Evolutionary conservation across 306 rosid genomes (phyloP), one percentile per base, ranked within the genome.

Genomic region (Echinosophora koreensis): DNA sequence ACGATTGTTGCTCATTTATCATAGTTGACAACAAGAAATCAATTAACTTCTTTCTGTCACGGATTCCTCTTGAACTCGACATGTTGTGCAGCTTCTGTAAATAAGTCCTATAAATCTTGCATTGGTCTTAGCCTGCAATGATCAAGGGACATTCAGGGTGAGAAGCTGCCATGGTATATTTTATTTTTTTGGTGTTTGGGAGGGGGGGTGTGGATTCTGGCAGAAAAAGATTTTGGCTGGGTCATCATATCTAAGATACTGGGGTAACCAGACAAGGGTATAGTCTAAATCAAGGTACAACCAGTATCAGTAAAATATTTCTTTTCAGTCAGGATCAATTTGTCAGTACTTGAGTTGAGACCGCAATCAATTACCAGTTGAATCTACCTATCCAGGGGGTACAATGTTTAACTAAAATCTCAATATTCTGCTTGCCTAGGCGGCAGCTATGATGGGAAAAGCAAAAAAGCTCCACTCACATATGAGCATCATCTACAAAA

Each of bases 71-170:
- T 63, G 18, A 76, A 37, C 78, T 56, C 44, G 5, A 70, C 70
- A 55, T 4, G 63, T 5, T 61, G 75, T 16, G 64, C 66, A 47
- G 86, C 82, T 69, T 73, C 71, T 15, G 55, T 60, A 11, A 63
- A 34, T 16, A 67, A 42, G 59, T 81, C 69, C 32, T 71, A 52
- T 28, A 66, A 76, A 79, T 41, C 46, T 74, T 81, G 42, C 71
- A 42, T 59, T 52, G 72, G 84, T 66, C 84, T 69, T 78, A 83
- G 63, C 81, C 93, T 90, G 88, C 83, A 78, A 65, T 81, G 17
- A 56, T 58, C 30, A 14, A 52, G 57, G 77, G 51, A 80, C 56
- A 65, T 70, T 35, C 72, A 66, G 47, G 17, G 70, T 60, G 51
- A 81, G 66, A 81, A 72, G 61, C 67, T 66, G n/a, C 39, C 27